Percentiles rank a stretch among this genome's conserved stretches.
Conservation (phyloP, 805 yeast genomes). For the Ogataea paradorogensis region DNA sequence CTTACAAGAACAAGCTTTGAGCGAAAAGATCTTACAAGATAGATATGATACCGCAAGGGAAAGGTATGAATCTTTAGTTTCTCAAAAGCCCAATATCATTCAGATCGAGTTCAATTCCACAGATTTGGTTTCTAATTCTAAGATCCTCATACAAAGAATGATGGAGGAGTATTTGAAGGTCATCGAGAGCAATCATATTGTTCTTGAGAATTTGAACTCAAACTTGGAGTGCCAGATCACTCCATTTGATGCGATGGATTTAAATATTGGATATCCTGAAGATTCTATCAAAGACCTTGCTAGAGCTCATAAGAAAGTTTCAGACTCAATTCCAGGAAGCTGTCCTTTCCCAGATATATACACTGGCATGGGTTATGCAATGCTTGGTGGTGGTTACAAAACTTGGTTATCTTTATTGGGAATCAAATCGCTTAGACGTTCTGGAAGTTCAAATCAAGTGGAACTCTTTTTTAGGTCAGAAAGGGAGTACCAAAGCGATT, state of each 20-base stretch:
- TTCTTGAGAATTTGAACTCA: not conserved
- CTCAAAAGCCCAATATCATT: slow-evolving; percentile 10
- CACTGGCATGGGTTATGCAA: slow-evolving; percentile 27
- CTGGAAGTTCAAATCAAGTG: slow-evolving; percentile 38
- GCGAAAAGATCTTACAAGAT: slow-evolving; percentile 1
- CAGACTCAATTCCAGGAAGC: slow-evolving; percentile 43
- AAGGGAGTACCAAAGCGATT: slow-evolving; percentile 34
- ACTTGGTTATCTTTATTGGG: slow-evolving; percentile 36
- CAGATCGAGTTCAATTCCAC: slow-evolving; percentile 4
- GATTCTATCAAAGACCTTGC: slow-evolving; percentile 43
- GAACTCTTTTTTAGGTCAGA: slow-evolving; percentile 37
- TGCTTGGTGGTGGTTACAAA: slow-evolving; percentile 39
- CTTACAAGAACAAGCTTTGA: not conserved
- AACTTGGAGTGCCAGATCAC: not conserved
- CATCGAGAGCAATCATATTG: not conserved
- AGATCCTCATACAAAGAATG: slow-evolving; percentile 3
- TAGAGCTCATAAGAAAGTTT: slow-evolving; percentile 29
- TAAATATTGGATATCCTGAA: slow-evolving; percentile 21
- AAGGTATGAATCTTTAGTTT: slow-evolving; percentile 6
- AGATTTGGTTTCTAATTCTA: slow-evolving; percentile 4
- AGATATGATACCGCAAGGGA: slow-evolving; percentile 1
- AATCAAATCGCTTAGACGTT: slow-evolving; percentile 36
- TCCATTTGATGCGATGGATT: slow-evolving; percentile 1
- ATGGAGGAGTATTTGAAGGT: slow-evolving; percentile 6
- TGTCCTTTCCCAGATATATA: slow-evolving; percentile 15